Evolutionary conservation across 176 grass and related monocot genomes (phyloP).

Genomic region (Leersia perrieri): DNA sequence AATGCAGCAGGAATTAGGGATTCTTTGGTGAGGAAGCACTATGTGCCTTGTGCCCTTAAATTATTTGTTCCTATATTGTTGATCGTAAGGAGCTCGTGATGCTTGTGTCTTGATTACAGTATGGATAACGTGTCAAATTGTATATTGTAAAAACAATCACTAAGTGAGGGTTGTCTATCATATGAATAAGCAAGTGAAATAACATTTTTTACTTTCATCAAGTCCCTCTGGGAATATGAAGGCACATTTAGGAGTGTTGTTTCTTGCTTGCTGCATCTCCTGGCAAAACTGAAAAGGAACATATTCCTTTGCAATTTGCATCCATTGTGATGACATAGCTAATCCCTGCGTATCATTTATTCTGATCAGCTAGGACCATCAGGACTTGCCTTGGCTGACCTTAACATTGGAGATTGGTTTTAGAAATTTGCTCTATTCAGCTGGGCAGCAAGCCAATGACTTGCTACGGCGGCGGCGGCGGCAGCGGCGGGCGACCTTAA

Average conservation of each 20-base stretch:
- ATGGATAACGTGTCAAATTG: not conserved
- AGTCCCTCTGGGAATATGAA: not conserved
- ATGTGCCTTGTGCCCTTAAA: not conserved
- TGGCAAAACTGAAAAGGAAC: too few species aligned
- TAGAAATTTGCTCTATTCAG: conserved; percentile 78
- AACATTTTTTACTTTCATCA: too few species aligned
- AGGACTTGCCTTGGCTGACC: conserved; percentile 61
- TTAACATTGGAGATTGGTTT: conserved; percentile 78
- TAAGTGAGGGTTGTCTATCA: not conserved
- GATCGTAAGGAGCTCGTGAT: not conserved
- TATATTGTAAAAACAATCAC: too few species aligned
- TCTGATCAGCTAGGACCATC: conserved; percentile 39
- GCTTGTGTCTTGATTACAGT: not conserved
- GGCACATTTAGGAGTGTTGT: not conserved
- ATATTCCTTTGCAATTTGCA: not conserved
- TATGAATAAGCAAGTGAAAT: too few species aligned
- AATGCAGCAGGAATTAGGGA: conserved; percentile 54
- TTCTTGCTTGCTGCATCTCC: conserved; percentile 8
- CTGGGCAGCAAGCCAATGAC: conserved; percentile 91
- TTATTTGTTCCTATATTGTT: not conserved
- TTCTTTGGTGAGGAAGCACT: conserved; percentile 48
- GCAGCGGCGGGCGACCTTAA: too few species aligned
- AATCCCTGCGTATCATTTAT: conserved; percentile 21
- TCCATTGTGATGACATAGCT: not conserved
- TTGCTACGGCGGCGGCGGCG: too few species aligned